phyloP scores from a whole-genome alignment of 2,329 filamentous ascomycete species.

The Neodidymelliopsis sp. region DNA sequence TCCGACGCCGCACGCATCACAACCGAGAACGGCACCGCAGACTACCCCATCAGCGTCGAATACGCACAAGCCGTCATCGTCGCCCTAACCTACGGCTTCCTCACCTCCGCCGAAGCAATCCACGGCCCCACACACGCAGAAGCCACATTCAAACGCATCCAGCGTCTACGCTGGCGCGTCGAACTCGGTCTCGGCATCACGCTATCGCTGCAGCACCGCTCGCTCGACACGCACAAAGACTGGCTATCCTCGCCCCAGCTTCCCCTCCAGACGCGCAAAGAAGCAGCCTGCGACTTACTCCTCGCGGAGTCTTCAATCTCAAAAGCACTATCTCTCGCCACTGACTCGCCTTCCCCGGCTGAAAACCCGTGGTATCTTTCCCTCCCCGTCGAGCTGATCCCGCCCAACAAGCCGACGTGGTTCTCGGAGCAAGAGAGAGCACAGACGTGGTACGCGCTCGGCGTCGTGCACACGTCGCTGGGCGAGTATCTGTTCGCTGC shows the following conservation, averaged over 20 bases:
- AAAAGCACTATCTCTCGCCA: conserved; percentile 35
- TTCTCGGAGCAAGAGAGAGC: conserved; percentile 39
- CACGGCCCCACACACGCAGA: conserved; percentile 9
- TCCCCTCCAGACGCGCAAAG: not conserved
- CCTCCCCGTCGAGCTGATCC: conserved; percentile 42
- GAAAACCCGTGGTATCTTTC: conserved; percentile 42
- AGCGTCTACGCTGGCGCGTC: conserved; percentile 41
- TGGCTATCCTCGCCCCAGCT: conserved; percentile 21
- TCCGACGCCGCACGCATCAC: conserved; percentile 25
- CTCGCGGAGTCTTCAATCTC: conserved; percentile 34
- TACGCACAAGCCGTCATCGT: conserved; percentile 38
- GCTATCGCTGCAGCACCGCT: conserved; percentile 24
- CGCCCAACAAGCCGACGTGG: conserved; percentile 39
- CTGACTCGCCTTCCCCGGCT: conserved; percentile 35
- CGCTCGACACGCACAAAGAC: conserved; percentile 12
- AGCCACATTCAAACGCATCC: conserved; percentile 23
- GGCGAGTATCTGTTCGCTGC: conserved; percentile 44
- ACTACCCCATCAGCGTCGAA: conserved; percentile 30
- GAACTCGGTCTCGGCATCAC: conserved; percentile 36
- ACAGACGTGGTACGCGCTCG: conserved; percentile 39
- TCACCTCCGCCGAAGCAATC: conserved; percentile 36
- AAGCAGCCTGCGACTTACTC: conserved; percentile 30
- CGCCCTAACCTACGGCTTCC: conserved; percentile 41
- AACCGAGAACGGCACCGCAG: conserved; percentile 11
- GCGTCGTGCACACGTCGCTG: conserved; percentile 38